Conservation (phyloP, 2,329 filamentous ascomycete genomes). For the Ascomycota sp. region DNA sequence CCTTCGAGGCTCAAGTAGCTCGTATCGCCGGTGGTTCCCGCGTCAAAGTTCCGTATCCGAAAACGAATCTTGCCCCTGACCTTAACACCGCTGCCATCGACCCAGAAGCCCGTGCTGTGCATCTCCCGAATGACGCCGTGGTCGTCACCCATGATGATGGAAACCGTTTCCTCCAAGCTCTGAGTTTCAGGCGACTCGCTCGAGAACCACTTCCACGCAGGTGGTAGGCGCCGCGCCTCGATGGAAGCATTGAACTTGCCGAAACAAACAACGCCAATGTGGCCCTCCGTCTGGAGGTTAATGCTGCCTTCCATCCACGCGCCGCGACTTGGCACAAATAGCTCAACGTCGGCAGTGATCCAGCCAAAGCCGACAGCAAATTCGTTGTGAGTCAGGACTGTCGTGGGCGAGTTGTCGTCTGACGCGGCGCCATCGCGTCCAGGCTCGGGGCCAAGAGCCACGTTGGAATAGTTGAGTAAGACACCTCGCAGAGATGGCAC, state of each 20-base stretch:
- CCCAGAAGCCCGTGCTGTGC: slow-evolving; percentile 51
- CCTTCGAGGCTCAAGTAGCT: slow-evolving; percentile 75
- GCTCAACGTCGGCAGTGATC: slow-evolving; percentile 68
- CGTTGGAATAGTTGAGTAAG: slow-evolving; percentile 53
- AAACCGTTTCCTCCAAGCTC: slow-evolving; percentile 21
- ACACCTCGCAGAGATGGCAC: slow-evolving; percentile 53
- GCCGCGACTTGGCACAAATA: slow-evolving; percentile 60
- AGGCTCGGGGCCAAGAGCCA: slow-evolving; percentile 40
- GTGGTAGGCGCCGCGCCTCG: slow-evolving; percentile 53
- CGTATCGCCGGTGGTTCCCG: slow-evolving; percentile 50
- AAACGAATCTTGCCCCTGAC: slow-evolving; percentile 56
- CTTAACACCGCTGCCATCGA: slow-evolving; percentile 46
- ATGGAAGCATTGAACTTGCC: slow-evolving; percentile 86
- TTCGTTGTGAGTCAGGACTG: slow-evolving; percentile 45
- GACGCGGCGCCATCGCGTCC: slow-evolving; percentile 25
- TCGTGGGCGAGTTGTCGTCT: slow-evolving; percentile 25
- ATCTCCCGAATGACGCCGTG: slow-evolving; percentile 32
- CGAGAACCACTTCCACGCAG: slow-evolving; percentile 61
- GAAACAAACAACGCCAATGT: slow-evolving; percentile 75
- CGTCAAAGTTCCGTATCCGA: slow-evolving; percentile 69
- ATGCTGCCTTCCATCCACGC: slow-evolving; percentile 61
- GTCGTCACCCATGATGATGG: slow-evolving; percentile 21
- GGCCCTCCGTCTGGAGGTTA: slow-evolving; percentile 72
- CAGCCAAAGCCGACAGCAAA: slow-evolving; percentile 75
- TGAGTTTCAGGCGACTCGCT: slow-evolving; percentile 21